Conservation (phyloP, 2,329 filamentous ascomycete genomes). For the Colletotrichum siamense region DNA sequence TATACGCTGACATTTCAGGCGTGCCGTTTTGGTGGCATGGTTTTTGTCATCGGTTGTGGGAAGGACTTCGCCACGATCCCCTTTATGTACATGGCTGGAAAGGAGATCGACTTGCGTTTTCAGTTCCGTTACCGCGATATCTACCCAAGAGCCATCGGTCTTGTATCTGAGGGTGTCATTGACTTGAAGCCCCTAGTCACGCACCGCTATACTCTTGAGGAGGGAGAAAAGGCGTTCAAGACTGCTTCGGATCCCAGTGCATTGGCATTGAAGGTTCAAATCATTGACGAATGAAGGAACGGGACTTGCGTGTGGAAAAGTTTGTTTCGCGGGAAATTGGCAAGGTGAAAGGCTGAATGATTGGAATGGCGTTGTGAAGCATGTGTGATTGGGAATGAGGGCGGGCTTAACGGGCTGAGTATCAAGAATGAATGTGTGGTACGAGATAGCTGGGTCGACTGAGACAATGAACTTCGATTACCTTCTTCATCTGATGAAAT, state of each 20-base stretch:
- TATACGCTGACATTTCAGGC: background rate
- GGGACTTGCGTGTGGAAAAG: background rate
- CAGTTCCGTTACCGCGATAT: conserved; percentile 44
- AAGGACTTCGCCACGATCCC: conserved; percentile 39
- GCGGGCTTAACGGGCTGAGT: background rate
- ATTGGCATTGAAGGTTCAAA: conserved; percentile 20
- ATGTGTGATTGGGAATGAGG: background rate
- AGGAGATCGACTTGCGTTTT: conserved; percentile 41
- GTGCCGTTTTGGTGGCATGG: conserved; percentile 36
- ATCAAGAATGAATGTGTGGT: background rate
- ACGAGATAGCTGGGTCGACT: background rate
- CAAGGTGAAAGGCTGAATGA: background rate
- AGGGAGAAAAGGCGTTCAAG: conserved; percentile 33
- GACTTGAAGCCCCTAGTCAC: conserved; percentile 35
- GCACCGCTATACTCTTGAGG: conserved; percentile 34
- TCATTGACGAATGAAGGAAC: conserved; percentile 18
- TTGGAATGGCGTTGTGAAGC: background rate
- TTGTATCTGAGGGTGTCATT: conserved; percentile 34
- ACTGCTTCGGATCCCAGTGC: conserved; percentile 14
- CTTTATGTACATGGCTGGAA: conserved; percentile 36
- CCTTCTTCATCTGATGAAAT: background rate
- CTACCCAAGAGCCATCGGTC: conserved; percentile 44
- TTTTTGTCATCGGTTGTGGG: conserved; percentile 41
- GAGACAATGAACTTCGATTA: background rate
- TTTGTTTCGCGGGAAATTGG: background rate